Percentiles rank a stretch among this genome's conserved stretches.
Evolutionary conservation across 352 stramenopile genomes (phyloP).

Genomic region (Phytophthora kernoviae): DNA sequence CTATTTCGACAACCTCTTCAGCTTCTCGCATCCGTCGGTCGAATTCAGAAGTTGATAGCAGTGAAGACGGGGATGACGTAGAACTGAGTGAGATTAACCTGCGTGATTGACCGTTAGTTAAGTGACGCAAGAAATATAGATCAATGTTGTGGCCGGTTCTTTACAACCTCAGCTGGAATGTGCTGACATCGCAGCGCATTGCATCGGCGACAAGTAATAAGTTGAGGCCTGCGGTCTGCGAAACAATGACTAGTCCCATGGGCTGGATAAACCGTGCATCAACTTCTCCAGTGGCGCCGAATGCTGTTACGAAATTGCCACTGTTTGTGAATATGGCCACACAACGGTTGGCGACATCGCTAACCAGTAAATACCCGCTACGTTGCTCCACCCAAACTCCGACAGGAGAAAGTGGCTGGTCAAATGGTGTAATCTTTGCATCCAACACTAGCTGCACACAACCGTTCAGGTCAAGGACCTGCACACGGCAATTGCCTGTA

Average conservation of each 20-base stretch:
- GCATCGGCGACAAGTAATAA: slow-evolving; percentile 37
- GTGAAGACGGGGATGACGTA: slow-evolving; percentile 28
- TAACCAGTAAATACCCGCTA: slow-evolving; percentile 55
- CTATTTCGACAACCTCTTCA: slow-evolving; percentile 18
- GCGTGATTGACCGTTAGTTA: slow-evolving; percentile 36
- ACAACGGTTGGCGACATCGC: slow-evolving; percentile 47
- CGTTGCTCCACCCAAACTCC: slow-evolving; percentile 48
- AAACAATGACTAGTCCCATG: slow-evolving; percentile 23
- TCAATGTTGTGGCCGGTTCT: slow-evolving; percentile 10
- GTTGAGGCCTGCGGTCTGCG: background rate
- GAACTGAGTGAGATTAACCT: slow-evolving; percentile 67
- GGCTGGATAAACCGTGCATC: slow-evolving; percentile 53
- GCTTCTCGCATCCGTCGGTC: slow-evolving; percentile 17
- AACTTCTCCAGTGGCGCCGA: slow-evolving; percentile 51
- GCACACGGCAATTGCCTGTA: slow-evolving; percentile 56
- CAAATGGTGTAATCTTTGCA: slow-evolving; percentile 46
- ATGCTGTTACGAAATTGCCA: slow-evolving; percentile 48
- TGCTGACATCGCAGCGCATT: slow-evolving; percentile 38
- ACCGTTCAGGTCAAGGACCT: slow-evolving; percentile 48
- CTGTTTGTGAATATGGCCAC: slow-evolving; percentile 53
- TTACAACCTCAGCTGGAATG: slow-evolving; percentile 33
- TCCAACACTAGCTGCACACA: slow-evolving; percentile 38
- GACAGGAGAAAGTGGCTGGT: slow-evolving; percentile 43
- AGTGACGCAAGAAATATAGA: slow-evolving; percentile 22
- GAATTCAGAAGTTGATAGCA: slow-evolving; percentile 28